These are phyloP conservation scores for Metschnikowia aberdeeniae DNA, from an alignment of 805 yeast species.

Conservation along the genomic window DNA sequence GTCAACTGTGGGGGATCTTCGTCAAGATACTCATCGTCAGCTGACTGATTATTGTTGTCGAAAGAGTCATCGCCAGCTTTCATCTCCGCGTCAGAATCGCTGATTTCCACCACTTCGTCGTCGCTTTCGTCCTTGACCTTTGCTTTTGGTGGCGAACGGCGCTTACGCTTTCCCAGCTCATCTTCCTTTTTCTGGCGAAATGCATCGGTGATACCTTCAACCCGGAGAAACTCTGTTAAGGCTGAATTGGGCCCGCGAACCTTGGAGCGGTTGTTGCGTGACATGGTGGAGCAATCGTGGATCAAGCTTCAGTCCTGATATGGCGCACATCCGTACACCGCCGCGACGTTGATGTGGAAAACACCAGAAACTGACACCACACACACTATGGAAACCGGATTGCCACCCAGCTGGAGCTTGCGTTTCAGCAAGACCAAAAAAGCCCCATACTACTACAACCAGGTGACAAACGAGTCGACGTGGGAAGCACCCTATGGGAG, in stretches of 20 bases:
- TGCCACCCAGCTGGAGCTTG: conserved; percentile 84
- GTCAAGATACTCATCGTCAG: neutral
- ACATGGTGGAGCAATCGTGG: neutral
- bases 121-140: conserved; percentile 10
- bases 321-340: neutral
- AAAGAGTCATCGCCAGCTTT: neutral
- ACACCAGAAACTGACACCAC: neutral
- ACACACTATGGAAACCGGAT: conserved; percentile 53
- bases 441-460: conserved; percentile 78
- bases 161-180: conserved; percentile 30
- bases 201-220: conserved; percentile 84
- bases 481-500: conserved; percentile 94
- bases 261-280: conserved; percentile 13
- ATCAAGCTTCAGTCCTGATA: neutral
- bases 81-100: conserved; percentile 6
- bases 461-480: conserved; percentile 63
- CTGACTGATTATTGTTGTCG: neutral
- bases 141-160: neutral
- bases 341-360: no score
- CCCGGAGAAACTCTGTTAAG: conserved; percentile 78
- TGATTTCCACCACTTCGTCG: conserved; percentile 2
- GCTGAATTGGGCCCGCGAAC: conserved; percentile 77
- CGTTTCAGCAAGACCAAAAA: conserved; percentile 74
- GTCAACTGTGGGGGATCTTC: conserved; percentile 1
- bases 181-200: conserved; percentile 45